A percentile compares a stretch with the other conserved stretches of the same genome.
These are phyloP conservation scores for Solanum chiquidenum DNA, from an alignment of 257 asterid genomes.

Conservation along the genomic window DNA sequence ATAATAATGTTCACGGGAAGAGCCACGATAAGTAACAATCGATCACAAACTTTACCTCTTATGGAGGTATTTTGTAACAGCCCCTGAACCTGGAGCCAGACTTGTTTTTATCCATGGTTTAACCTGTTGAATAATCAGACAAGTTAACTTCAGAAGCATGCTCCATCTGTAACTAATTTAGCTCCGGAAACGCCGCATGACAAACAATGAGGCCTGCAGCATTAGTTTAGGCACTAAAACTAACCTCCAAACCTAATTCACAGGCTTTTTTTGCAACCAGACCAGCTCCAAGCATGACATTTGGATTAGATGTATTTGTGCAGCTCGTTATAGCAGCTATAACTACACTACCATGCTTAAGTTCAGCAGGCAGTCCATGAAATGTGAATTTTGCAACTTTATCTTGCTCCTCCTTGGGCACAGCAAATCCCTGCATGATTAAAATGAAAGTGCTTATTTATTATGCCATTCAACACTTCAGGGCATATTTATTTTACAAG, in stretches of 20 bases:
- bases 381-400: constrained; percentile 66
- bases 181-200: background rate
- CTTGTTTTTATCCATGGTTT: constrained; percentile 97
- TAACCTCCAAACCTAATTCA: constrained; percentile 81
- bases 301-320: constrained; percentile 94
- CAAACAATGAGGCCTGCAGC: background rate
- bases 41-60: constrained; percentile 42
- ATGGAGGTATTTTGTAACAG: constrained; percentile 77
- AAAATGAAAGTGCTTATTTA: background rate
- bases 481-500: background rate
- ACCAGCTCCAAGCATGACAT: constrained; percentile 99
- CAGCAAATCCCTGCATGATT: constrained; percentile 64
- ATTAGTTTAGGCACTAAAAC: constrained; percentile 7
- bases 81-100: constrained; percentile 99
- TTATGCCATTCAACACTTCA: background rate
- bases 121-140: constrained; percentile 35
- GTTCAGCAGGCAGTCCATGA: constrained; percentile 71
- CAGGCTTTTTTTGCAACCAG: constrained; percentile 94
- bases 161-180: background rate
- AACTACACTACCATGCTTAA: constrained; percentile 88
- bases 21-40: background rate
- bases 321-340: constrained; percentile 95
- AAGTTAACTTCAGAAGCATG: background rate
- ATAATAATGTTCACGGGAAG: background rate
- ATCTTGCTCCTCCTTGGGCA: constrained; percentile 65